Conservation (phyloP, 75 land plant species). For the Pseudotsuga menziesii region DNA sequence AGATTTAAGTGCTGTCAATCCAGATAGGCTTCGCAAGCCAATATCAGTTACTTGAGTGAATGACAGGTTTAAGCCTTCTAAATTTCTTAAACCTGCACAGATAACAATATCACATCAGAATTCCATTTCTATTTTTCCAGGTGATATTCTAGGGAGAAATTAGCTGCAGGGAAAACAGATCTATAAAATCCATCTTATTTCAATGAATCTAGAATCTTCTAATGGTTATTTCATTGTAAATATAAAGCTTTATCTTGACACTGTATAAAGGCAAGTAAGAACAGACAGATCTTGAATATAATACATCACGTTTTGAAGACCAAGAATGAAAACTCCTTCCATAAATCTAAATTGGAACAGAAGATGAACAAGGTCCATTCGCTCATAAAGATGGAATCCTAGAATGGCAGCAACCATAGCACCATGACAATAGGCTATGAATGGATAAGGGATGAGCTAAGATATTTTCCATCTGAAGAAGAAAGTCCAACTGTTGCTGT, state of each 20-base stretch:
- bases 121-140: not conserved
- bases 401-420: not conserved
- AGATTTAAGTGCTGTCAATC: constrained; percentile 76
- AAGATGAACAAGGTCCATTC: too few species aligned
- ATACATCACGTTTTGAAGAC: not conserved
- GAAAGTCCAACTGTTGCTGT: too few species aligned
- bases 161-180: not conserved
- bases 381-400: not conserved
- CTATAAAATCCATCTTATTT: not conserved
- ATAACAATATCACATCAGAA: not conserved
- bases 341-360: too few species aligned
- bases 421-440: not conserved
- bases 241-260: not conserved
- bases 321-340: not conserved
- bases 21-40: constrained; percentile 68
- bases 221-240: not conserved
- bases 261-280: not conserved
- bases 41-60: constrained; percentile 74
- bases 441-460: not conserved
- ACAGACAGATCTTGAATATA: not conserved
- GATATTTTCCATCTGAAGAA: too few species aligned
- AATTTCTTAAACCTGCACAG: constrained; percentile 61
- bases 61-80: constrained; percentile 89
- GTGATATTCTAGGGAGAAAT: not conserved
- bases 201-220: not conserved